phyloP scores from a whole-genome alignment of 2,329 filamentous ascomycete genomes.

The Neopestalotiopsis sp. region DNA sequence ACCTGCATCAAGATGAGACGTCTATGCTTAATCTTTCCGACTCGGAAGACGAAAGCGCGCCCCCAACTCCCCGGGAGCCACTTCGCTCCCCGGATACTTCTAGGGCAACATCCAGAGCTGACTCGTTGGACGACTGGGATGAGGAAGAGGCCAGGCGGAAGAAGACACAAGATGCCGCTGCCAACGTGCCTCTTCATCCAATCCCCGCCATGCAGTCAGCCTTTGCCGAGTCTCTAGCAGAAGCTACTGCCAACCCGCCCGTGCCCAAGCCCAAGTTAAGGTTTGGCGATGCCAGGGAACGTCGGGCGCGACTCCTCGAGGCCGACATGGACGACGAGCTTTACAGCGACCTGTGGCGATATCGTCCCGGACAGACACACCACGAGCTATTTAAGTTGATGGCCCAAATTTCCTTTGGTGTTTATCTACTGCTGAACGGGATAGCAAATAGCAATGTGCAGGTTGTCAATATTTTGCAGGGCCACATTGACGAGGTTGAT shows the following conservation, averaged over 20 bases:
- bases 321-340: conserved; percentile 71
- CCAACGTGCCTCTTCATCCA: conserved; percentile 62
- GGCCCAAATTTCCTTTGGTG: conserved; percentile 91
- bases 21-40: conserved; percentile 22
- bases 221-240: conserved; percentile 81
- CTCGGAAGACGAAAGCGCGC: conserved; percentile 21
- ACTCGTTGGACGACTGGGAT: conserved; percentile 21
- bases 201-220: conserved; percentile 78
- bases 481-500: conserved; percentile 93
- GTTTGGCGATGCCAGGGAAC: conserved; percentile 61
- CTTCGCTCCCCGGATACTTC: conserved; percentile 26
- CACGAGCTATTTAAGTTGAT: conserved; percentile 91
- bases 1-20: conserved; percentile 20
- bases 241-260: conserved; percentile 61
- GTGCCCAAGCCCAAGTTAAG: conserved; percentile 56
- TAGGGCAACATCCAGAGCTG: conserved; percentile 20
- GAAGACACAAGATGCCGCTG: conserved; percentile 35
- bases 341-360: conserved; percentile 77
- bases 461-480: conserved; percentile 86
- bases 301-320: conserved; percentile 71
- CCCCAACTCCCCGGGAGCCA: conserved; percentile 19
- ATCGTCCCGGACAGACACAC: conserved; percentile 74
- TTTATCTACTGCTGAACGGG: conserved; percentile 83
- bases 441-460: conserved; percentile 88
- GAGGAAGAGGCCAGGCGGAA: conserved; percentile 31